Evolutionary conservation across 129 eudicot species (phyloP).

Genomic region (Flaveria bidentis): DNA sequence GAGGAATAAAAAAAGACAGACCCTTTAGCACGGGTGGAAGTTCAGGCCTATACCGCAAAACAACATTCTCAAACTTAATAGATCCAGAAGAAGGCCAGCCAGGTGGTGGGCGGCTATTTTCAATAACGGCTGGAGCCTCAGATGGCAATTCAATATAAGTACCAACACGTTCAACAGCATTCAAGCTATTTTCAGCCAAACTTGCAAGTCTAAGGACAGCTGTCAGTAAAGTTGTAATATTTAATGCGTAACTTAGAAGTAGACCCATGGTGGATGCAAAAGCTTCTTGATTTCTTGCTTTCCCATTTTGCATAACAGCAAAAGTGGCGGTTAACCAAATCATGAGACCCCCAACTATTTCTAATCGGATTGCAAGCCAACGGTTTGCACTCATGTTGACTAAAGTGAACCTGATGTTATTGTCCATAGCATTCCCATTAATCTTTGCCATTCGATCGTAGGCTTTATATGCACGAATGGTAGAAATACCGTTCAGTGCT

Average conservation of each 20-base stretch:
- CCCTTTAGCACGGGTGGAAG: slow-evolving; percentile 95
- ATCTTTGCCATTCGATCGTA: slow-evolving; percentile 80
- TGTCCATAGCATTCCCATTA: slow-evolving; percentile 93
- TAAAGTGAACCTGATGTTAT: slow-evolving; percentile 79
- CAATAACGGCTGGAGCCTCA: slow-evolving; percentile 76
- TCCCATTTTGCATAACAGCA: slow-evolving; percentile 91
- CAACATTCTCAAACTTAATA: slow-evolving; percentile 83
- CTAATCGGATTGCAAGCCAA: slow-evolving; percentile 92
- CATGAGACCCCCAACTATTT: slow-evolving; percentile 91
- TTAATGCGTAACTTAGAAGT: slow-evolving; percentile 85
- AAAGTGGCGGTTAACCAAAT: slow-evolving; percentile 95
- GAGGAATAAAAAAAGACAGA: slow-evolving; percentile 58
- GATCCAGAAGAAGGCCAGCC: slow-evolving; percentile 89
- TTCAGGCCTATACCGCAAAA: slow-evolving; percentile 80
- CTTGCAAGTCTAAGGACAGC: slow-evolving; percentile 85
- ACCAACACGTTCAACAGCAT: slow-evolving; percentile 92
- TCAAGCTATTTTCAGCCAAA: slow-evolving; percentile 86
- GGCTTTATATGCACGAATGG: slow-evolving; percentile 95
- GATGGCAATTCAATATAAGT: slow-evolving; percentile 88
- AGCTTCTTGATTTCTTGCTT: slow-evolving; percentile 79
- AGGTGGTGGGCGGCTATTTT: slow-evolving; percentile 79
- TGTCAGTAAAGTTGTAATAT: slow-evolving; percentile 70
- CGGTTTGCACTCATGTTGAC: slow-evolving; percentile 90
- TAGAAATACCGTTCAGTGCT: slow-evolving; percentile 82
- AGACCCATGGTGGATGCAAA: slow-evolving; percentile 97